Evolutionary conservation across 2,329 filamentous ascomycete genomes (phyloP).

Genomic region (Volutella citrinella): DNA sequence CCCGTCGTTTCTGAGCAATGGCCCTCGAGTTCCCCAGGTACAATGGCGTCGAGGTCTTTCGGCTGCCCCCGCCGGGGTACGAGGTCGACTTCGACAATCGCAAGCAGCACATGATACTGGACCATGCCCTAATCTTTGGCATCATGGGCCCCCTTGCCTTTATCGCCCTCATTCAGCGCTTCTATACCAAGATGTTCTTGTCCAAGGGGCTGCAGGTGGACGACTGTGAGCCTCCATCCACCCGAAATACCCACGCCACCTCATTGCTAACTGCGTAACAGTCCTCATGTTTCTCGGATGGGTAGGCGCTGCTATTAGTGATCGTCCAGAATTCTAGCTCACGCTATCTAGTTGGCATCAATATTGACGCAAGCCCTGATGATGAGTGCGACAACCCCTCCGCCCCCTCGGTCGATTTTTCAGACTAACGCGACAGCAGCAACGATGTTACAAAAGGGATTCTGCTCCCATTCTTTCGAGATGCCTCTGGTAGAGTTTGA

Average conservation of each 20-base stretch:
- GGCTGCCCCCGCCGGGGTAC: conserved; percentile 25
- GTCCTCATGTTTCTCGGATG: conserved; percentile 26
- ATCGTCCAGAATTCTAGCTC: too few relatives aligned
- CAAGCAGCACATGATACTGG: conserved; percentile 6
- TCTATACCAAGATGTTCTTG: conserved; percentile 30
- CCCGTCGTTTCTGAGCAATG: too few relatives aligned
- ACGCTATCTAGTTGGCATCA: conserved; percentile 8
- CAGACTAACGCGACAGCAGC: conserved; percentile 4
- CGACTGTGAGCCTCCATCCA: conserved; percentile 24
- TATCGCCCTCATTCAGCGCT: conserved; percentile 23
- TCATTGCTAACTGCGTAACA: neutral
- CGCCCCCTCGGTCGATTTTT: neutral
- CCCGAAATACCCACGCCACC: too few relatives aligned
- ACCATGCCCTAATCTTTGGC: conserved; percentile 21
- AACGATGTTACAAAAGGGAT: conserved; percentile 13
- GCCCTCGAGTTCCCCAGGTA: conserved; percentile 16
- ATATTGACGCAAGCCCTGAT: conserved; percentile 15
- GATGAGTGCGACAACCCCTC: conserved; percentile 6
- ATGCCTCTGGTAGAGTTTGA: conserved; percentile 18
- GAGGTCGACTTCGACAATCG: conserved; percentile 11
- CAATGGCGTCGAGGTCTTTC: conserved; percentile 23
- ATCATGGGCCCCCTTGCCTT: conserved; percentile 23
- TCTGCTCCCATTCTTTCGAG: conserved; percentile 20
- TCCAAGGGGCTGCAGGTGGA: conserved; percentile 22
- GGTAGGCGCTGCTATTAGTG: too few relatives aligned